A percentile compares a stretch with the other conserved stretches of the same genome.
phyloP scores from a whole-genome alignment of 2,329 filamentous ascomycete species.

The Neospermospora avenae region DNA sequence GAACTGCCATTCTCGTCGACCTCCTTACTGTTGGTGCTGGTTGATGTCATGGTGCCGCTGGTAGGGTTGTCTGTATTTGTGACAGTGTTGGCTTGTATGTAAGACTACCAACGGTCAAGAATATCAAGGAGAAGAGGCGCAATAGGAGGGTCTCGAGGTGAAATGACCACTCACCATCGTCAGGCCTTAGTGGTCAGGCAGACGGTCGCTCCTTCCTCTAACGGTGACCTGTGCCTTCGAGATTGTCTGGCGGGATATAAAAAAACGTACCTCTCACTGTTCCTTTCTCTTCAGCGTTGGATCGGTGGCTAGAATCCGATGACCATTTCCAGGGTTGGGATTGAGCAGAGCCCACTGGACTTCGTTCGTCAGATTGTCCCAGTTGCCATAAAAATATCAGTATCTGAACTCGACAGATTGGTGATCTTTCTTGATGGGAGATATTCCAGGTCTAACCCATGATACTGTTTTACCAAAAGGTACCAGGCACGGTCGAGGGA shows the following conservation, averaged over 20 bases:
- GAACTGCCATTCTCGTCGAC: neutral
- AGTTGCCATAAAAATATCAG: neutral
- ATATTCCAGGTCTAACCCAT: too few species aligned
- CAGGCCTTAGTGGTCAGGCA: neutral
- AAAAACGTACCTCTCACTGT: too few species aligned
- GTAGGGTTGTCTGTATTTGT: neutral
- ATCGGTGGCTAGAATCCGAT: neutral
- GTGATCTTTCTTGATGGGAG: too few species aligned
- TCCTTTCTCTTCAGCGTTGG: neutral
- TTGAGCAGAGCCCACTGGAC: neutral
- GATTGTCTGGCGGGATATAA: neutral
- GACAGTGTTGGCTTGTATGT: neutral
- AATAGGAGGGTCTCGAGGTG: neutral
- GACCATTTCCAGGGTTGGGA: neutral
- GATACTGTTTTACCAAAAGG: neutral
- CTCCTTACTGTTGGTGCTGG: neutral
- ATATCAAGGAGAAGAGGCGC: too few species aligned
- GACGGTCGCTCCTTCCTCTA: neutral
- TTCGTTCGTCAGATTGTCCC: neutral
- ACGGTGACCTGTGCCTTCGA: neutral
- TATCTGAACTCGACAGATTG: neutral
- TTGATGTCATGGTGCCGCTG: neutral
- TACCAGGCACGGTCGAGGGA: neutral
- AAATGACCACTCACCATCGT: neutral
- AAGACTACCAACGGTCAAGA: too few species aligned